Evolutionary conservation across 352 stramenopile species (phyloP).

Genomic region (Phytopythium litorale): DNA sequence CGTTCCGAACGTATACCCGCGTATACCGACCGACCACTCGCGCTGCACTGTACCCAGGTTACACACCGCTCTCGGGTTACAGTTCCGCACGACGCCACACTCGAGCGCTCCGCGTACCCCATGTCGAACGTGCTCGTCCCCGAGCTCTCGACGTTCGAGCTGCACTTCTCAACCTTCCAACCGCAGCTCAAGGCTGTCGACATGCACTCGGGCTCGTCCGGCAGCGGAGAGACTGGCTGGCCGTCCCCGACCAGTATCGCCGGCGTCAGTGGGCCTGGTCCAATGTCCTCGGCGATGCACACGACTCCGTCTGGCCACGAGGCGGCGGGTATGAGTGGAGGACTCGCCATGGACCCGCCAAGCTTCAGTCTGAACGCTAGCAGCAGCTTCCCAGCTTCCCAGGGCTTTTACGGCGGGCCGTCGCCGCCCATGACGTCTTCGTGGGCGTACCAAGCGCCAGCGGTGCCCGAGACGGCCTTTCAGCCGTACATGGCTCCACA

Average conservation of each 20-base stretch:
- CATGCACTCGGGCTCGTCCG: constrained; percentile 14
- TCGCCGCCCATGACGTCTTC: not conserved
- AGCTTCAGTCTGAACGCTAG: constrained; percentile 12
- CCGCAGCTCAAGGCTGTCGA: constrained; percentile 29
- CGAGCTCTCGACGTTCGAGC: constrained; percentile 5
- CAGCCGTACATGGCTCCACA: constrained; percentile 11
- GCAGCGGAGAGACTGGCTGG: constrained; percentile 10
- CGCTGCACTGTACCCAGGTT: not conserved
- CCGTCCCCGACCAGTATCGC: constrained; percentile 21
- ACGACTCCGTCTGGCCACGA: not conserved
- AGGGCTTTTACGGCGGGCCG: not conserved
- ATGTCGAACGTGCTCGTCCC: constrained; percentile 4
- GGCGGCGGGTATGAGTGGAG: not conserved
- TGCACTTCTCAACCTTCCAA: constrained; percentile 42
- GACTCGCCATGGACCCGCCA: not conserved
- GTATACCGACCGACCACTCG: not conserved
- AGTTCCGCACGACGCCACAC: not conserved
- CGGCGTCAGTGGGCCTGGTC: not conserved
- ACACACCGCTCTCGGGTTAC: not conserved
- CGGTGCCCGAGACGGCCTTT: constrained; percentile 7
- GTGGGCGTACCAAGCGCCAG: constrained; percentile 16
- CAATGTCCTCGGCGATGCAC: constrained; percentile 1
- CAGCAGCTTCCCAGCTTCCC: not conserved
- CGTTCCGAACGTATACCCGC: not conserved
- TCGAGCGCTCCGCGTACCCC: not conserved